Evolutionary conservation across 345 rosid species (phyloP), one percentile per base, ranked within the genome.

Genomic region (Populus simonii): DNA sequence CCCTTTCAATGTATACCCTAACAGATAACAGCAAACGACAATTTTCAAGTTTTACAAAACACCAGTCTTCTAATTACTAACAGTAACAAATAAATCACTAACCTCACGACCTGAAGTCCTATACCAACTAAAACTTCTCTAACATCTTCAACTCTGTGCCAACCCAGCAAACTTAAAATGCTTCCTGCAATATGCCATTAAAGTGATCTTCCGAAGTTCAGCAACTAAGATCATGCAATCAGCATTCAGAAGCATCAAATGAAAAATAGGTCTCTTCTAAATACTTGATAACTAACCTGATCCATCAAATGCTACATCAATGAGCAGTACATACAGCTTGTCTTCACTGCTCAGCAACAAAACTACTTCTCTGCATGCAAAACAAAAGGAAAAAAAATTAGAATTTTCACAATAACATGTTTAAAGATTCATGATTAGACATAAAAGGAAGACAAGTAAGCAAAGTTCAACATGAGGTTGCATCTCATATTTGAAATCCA

Each of bases 91-190:
- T 59, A 79, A 84, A 65, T 68, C 61, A 84, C 94, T 80, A 76
- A 96, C 99, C 99, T 93, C 80, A 91, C 80, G 82, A 91, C 82
- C 84, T 91, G 99, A 86, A 93, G 94, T 80, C 97, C 93, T 65
- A 96, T 75, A 80, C 99, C 96, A 55, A 92, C 84, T 62, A 87
- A 73, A 77, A 92, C 88, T 77, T 90, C 94, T 81, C 80, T 83
- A 83, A 93, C 86, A 81, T 93, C 98, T 75, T 87, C 93, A 74
- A 88, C 80, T 75, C 73, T 86, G 85, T 90, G 91, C 76, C 86
- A 82, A 76, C 89, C 88, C 82, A 92, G 86, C 80, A 92, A 84
- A 83, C 90, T 92, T 78, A 92, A 75, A 79, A 75, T 85, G 71
- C 81, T 84, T 74, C 85, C 99, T 95, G 91, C 81, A 87, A 80